Evolutionary conservation across 1,284 basidiomycete species (phyloP), one percentile per base, ranked within the genome.

Genomic region (Irpex lacteus): DNA sequence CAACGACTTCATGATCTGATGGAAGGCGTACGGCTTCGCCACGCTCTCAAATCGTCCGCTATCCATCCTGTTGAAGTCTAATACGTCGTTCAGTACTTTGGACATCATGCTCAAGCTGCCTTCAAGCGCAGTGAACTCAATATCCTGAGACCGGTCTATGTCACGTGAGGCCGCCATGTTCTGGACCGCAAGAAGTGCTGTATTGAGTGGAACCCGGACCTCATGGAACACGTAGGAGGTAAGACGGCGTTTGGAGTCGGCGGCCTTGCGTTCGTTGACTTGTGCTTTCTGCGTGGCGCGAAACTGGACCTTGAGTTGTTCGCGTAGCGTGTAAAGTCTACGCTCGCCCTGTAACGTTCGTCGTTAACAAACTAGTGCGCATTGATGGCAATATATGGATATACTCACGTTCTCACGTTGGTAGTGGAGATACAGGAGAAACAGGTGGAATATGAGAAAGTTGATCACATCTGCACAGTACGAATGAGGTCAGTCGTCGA

Each of bases 191-290:
- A 96, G 80, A 11, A 95, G 78, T 1, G 94, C 95, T 38, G 94
- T 96, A 72, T 97, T 96, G 66, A 97, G 81, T 18, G 95, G 95
- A 55, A 97, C 95, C 68, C 95, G 88, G 73, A 95, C 94, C 81
- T 89, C 88, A 81, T 89, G 87, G 77, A 93, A 87, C 40, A 92
- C 90, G 73, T 74, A 90, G 84, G 89, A 91, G 26, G 93, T 94
- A 54, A 95, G 84, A 11, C 92, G 86, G 59, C 91, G 83, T 73
- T 94, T 92, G 1, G 89, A 91, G 68, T 94, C 91, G 1, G 88
- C 83, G 5, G 92, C 89, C 67, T 87, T 87, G 60, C 90, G 82
- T 73, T 96, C 94, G 73, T 92, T 92, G 61, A 93, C 83, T 74
- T 95, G 92, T 4, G 94, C 94, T 65, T 90, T 89, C 74, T 94